Evolutionary conservation across 208 protist species (phyloP).

Genomic region (Wallacemonas sp.): DNA sequence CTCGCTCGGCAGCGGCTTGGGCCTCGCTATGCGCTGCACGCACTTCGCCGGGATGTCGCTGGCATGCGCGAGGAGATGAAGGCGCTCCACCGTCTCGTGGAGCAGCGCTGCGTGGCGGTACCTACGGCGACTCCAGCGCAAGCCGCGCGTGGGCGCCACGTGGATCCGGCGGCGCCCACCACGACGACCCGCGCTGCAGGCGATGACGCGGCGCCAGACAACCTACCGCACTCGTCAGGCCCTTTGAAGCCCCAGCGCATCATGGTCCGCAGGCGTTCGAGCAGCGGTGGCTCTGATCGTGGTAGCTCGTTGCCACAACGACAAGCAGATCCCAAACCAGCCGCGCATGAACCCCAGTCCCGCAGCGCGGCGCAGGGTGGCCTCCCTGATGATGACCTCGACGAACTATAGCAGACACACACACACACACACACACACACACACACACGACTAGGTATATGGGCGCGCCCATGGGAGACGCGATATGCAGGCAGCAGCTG

Average conservation of each 20-base stretch:
- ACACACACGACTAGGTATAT: too few relatives aligned
- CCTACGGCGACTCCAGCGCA: neutral
- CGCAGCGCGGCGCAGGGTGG: constrained; percentile 2
- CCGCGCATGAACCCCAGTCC: neutral
- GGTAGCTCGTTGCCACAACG: neutral
- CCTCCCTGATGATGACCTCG: neutral
- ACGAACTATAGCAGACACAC: neutral
- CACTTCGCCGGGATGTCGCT: constrained; percentile 22
- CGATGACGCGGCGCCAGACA: neutral
- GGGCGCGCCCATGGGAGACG: too few relatives aligned
- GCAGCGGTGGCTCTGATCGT: constrained; percentile 7
- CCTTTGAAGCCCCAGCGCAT: constrained; percentile 5
- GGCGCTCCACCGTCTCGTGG: constrained; percentile 31
- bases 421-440: neutral
- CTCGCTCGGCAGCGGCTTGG: constrained; percentile 18
- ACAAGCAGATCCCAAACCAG: neutral
- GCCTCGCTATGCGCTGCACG: constrained; percentile 15
- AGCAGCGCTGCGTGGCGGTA: constrained; percentile 15
- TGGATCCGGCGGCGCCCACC: neutral
- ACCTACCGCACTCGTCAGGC: neutral
- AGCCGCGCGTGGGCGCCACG: neutral
- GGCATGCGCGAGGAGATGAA: constrained; percentile 31
- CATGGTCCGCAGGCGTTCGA: constrained; percentile 3
- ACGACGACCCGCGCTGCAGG: neutral
- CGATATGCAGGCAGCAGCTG: too few relatives aligned